Base-by-base conservation (phyloP, 2,329 filamentous ascomycete genomes). In the Botrytis medusae region DNA sequence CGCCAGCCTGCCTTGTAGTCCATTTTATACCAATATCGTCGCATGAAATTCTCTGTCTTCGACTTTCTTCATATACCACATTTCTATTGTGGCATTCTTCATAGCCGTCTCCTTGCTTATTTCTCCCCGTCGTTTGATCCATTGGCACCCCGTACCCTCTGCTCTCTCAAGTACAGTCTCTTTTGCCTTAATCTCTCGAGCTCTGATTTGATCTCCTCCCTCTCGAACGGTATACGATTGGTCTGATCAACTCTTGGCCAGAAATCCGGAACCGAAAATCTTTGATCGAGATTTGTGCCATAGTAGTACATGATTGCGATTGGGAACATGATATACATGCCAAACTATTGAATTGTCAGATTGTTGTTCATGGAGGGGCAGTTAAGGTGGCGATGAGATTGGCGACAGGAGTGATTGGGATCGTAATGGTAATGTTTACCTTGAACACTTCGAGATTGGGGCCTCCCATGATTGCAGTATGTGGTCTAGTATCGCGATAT, bases 221-320 rank as follows among this genome's bases (percentile, higher is more conserved):
- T 86, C 78, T 96, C 93, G 74, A 89, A 89, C 2, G 93, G 93
- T 63, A 96, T 88, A 79, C 87, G 89, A 83, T 96, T 91, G 74
- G 91, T 91, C 81, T 95, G 87, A 76, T 92, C 91, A 7, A 90
- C 86, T 80, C 91, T 93, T 42, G 96, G 96, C 96, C 96, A 99
- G 87, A 99, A 99, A 73, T 92, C 93, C 34, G 92, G 91, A 1
- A 98, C 93, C 65, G 88, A 85, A 86, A 99, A 99, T 76, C 94
- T 92, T 77, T 92, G 88, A 84, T 99, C 96, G 81, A 99, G 93
- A 83, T 99, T 99, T 73, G 95, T 97, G 82, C 96, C 96, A 83
- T 98, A 99, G 86, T 99, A 99, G 87, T 97, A 98, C 96, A 99
- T 99, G 87, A 96, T 95, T 79, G 93, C 94, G 80, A 99, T 98